These are phyloP conservation scores for Puccinia coronata DNA, from an alignment of 1,284 basidiomycete genomes.

Conservation along the genomic window DNA sequence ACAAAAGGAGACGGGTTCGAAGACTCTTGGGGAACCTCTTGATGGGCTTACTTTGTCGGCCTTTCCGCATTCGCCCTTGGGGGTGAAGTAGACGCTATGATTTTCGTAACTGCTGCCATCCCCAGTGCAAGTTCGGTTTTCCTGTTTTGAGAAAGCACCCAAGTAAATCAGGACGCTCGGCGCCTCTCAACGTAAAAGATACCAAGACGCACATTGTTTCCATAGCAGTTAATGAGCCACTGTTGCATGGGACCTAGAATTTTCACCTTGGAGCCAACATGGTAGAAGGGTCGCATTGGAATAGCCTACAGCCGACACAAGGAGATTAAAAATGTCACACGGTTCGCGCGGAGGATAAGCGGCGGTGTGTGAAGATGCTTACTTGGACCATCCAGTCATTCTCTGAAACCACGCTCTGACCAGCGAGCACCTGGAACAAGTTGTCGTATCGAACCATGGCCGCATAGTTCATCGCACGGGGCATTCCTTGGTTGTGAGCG, in stretches of 20 bases:
- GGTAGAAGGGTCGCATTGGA: constrained; percentile 37
- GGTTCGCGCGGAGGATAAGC: neutral
- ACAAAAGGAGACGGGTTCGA: neutral
- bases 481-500: constrained; percentile 34
- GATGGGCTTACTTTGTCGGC: constrained; percentile 15
- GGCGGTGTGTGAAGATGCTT: neutral
- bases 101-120: neutral
- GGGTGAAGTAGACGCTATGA: constrained; percentile 39
- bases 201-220: constrained; percentile 25
- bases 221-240: constrained; percentile 48
- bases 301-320: neutral
- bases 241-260: constrained; percentile 47
- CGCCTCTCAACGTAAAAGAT: neutral
- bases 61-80: constrained; percentile 2
- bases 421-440: constrained; percentile 50
- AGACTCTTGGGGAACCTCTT: neutral
- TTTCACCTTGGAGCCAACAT: constrained; percentile 51
- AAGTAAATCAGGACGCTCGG: neutral
- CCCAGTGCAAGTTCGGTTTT: constrained; percentile 26
- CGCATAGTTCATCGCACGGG: constrained; percentile 6
- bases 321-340: neutral
- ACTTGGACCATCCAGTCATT: constrained; percentile 51
- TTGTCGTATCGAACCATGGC: constrained; percentile 32
- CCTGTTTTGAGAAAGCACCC: neutral
- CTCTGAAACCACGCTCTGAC: constrained; percentile 50